Evolutionary conservation across 2,329 filamentous ascomycete genomes (phyloP), one percentile per base, ranked within the genome.

Genomic region (Neocatenulostroma microsporum): DNA sequence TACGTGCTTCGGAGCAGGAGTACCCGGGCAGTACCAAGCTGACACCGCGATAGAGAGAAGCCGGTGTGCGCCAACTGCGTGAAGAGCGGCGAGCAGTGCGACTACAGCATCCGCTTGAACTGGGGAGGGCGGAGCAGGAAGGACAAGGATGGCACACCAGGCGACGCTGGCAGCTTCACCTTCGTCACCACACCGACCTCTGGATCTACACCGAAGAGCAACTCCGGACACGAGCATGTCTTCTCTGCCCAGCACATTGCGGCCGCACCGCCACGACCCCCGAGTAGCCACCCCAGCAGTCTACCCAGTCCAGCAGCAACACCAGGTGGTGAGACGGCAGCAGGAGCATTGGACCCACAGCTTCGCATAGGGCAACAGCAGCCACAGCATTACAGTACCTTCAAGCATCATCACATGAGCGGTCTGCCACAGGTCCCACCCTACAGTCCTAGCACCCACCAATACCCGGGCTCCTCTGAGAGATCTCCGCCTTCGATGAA

Each of bases 61-160:
- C 84, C 84, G 11, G 63, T 61, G 44, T 89, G 84, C 60, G 53
- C 72, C 32, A 87, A 86, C 54, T 89, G 84, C 60, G 70, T 78
- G 50, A 77, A 80, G 45, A 51, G 34, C 28, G 78, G 78, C 42
- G 82, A 86, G 55, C 64, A 66, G 30, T 91, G 84, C 64, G 84
- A 91, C 60, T 89, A 88, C 58, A 84, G 77, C 51, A 83, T 89
- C 49, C 74, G 82, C 21, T 64, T 89, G 46, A 88, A 88, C 51
- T 89, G 84, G 84, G 80, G 82, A 42, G 82, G 83, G 4, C 73
- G 83, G 39, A 70, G 73, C 33, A 80, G 76, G 55, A 72, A 70
- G 43, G 63, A 62, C 34, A 49, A 56, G 34, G 62, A 60, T 26
- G 55, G 50, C 15, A 38, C 48, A 9, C 41, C 45, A 8, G 34